Conservation (phyloP, 164 flowering plant genomes). For the Vitis rupestris region DNA sequence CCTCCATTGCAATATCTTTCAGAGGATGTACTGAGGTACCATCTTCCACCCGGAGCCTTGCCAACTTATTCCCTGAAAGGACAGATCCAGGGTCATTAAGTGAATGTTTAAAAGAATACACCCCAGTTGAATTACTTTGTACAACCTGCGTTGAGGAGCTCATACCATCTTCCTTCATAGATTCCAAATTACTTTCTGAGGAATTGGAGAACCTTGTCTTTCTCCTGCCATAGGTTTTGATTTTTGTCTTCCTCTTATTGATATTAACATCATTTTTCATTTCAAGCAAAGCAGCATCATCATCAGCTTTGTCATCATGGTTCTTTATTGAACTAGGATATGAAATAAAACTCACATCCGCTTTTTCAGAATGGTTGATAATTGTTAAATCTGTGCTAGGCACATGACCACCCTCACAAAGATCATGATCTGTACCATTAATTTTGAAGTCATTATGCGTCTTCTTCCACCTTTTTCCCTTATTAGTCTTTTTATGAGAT, state of each 20-base stretch:
- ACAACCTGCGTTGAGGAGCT: neutral
- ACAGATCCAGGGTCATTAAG: neutral
- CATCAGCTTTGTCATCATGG: neutral
- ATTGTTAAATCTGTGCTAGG: neutral
- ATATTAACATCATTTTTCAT: neutral
- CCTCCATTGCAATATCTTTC: neutral
- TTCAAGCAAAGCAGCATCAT: neutral
- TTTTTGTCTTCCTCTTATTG: neutral
- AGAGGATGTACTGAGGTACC: neutral
- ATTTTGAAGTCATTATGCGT: neutral
- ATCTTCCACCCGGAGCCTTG: neutral
- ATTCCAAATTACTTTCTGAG: neutral
- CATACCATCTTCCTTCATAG: neutral
- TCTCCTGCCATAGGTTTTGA: neutral
- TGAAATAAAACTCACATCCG: neutral
- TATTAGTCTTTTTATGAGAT: neutral
- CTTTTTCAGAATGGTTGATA: neutral
- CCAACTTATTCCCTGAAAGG: neutral
- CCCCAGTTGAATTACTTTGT: neutral
- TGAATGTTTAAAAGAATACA: neutral
- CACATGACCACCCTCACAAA: neutral
- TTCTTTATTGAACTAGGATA: slow-evolving; percentile 6
- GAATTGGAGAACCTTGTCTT: neutral
- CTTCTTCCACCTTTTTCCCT: neutral
- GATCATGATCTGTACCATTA: neutral